Conservation (phyloP, 73 alveolate species). For the Symbiodinium pilosum region DNA sequence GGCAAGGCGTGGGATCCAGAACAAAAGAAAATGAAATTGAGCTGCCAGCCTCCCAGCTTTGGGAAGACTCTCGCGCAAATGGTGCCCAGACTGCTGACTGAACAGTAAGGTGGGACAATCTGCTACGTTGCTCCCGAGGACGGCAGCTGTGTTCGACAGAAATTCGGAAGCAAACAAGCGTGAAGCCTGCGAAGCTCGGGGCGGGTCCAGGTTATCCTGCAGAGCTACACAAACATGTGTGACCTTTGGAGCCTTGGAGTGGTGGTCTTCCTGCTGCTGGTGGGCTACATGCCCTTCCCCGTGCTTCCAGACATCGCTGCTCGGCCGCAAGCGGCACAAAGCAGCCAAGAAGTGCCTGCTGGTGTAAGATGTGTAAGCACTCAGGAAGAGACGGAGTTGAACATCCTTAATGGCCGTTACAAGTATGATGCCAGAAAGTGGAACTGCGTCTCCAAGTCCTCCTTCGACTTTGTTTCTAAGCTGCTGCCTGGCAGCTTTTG, state of each 20-base stretch:
- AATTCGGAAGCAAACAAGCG: neutral
- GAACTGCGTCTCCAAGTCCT: neutral
- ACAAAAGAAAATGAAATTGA: conserved; percentile 31
- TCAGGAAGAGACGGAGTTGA: conserved; percentile 39
- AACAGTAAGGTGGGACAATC: conserved; percentile 63
- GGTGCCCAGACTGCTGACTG: neutral
- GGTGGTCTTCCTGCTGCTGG: conserved; percentile 69
- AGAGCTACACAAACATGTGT: conserved; percentile 67
- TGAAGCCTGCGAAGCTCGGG: neutral
- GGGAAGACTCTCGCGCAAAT: neutral
- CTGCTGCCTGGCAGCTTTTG: neutral
- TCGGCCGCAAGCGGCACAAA: neutral
- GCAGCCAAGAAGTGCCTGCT: too few species aligned
- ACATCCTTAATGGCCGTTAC: conserved; percentile 12
- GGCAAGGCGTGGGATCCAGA: conserved; percentile 91
- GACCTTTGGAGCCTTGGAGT: conserved; percentile 84
- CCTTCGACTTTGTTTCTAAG: conserved; percentile 81
- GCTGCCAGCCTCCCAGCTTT: neutral
- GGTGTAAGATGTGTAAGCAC: neutral
- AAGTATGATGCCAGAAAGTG: conserved; percentile 29
- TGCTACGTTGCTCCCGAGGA: conserved; percentile 81
- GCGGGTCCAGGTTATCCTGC: conserved; percentile 30
- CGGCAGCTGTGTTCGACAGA: neutral
- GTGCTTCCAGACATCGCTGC: conserved; percentile 13
- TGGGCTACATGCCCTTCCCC: conserved; percentile 91